phyloP scores from a whole-genome alignment of 805 yeast genomes.

The Saturnispora serradocipensis region DNA sequence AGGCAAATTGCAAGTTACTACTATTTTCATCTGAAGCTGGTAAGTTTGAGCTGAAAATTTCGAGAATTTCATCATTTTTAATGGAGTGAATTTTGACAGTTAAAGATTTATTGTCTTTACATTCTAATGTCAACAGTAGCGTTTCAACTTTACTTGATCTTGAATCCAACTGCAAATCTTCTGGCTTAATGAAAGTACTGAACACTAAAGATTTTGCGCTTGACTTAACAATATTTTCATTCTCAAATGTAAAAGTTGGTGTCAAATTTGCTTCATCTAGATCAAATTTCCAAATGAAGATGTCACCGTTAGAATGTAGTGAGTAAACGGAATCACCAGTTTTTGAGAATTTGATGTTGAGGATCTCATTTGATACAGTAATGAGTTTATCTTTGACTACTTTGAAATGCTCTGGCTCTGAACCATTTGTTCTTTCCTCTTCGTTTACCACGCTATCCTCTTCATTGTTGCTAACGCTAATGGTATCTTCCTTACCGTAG shows the following conservation, averaged over 20 bases:
- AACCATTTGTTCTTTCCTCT: slow-evolving; percentile 19
- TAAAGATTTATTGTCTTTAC: slow-evolving; percentile 13
- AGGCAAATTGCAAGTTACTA: slow-evolving; percentile 14
- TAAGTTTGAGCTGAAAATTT: slow-evolving; percentile 20
- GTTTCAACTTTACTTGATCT: slow-evolving; percentile 15
- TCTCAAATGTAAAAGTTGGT: slow-evolving; percentile 8
- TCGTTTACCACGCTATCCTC: slow-evolving; percentile 25
- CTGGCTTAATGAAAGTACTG: slow-evolving; percentile 22
- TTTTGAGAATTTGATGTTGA: slow-evolving; percentile 22
- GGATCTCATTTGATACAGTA: slow-evolving; percentile 18
- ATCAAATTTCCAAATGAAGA: slow-evolving; percentile 19
- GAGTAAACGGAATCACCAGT: slow-evolving; percentile 25
- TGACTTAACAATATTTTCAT: slow-evolving; percentile 10
- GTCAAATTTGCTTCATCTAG: slow-evolving; percentile 11
- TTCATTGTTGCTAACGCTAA: slow-evolving; percentile 5
- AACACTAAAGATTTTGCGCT: slow-evolving; percentile 11
- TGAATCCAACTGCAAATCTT: slow-evolving; percentile 18
- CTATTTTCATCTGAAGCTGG: slow-evolving; percentile 13
- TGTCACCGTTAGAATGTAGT: slow-evolving; percentile 25
- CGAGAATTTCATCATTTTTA: slow-evolving; percentile 21
- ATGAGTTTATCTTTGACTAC: slow-evolving; percentile 26
- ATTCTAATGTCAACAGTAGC: slow-evolving; percentile 19
- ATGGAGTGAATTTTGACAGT: slow-evolving; percentile 22
- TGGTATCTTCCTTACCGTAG: slow-evolving; percentile 15
- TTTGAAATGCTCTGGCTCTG: slow-evolving; percentile 28